These are phyloP conservation scores for Tylopilus sp. DNA, from an alignment of 1,284 basidiomycete genomes.

Conservation along the genomic window DNA sequence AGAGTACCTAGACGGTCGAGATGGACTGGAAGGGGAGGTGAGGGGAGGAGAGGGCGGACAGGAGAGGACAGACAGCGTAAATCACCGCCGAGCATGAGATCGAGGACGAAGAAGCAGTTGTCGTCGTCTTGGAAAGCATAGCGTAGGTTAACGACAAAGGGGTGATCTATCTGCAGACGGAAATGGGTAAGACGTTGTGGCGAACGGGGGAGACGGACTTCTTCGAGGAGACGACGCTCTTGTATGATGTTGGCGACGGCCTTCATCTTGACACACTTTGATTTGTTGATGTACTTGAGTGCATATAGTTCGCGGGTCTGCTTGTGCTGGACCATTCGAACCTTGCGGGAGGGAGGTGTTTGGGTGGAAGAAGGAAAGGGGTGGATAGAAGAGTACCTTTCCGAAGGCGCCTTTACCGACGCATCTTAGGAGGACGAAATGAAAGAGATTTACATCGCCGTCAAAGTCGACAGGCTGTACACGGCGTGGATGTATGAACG, in stretches of 20 bases:
- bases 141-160: constrained; percentile 93
- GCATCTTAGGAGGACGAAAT: constrained; percentile 90
- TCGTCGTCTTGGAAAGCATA: constrained; percentile 99
- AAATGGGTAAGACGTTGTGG: not conserved
- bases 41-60: constrained; percentile 29
- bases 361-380: not conserved
- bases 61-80: constrained; percentile 71
- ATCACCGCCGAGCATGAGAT: constrained; percentile 97
- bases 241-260: constrained; percentile 97
- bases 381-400: constrained; percentile 57
- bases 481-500: not conserved
- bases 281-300: constrained; percentile 99
- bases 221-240: constrained; percentile 87
- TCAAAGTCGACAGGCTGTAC: constrained; percentile 94
- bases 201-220: constrained; percentile 48
- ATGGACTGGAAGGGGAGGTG: constrained; percentile 61
- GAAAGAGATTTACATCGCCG: constrained; percentile 94
- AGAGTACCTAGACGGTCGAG: constrained; percentile 84
- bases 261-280: constrained; percentile 97
- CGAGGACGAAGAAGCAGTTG: constrained; percentile 98
- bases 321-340: constrained; percentile 98
- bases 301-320: constrained; percentile 94
- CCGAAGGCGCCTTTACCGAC: constrained; percentile 99
- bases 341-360: constrained; percentile 44
- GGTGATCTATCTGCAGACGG: constrained; percentile 79